Conservation (phyloP, 2,329 filamentous ascomycete genomes). For the Curvularia hawaiiensis region DNA sequence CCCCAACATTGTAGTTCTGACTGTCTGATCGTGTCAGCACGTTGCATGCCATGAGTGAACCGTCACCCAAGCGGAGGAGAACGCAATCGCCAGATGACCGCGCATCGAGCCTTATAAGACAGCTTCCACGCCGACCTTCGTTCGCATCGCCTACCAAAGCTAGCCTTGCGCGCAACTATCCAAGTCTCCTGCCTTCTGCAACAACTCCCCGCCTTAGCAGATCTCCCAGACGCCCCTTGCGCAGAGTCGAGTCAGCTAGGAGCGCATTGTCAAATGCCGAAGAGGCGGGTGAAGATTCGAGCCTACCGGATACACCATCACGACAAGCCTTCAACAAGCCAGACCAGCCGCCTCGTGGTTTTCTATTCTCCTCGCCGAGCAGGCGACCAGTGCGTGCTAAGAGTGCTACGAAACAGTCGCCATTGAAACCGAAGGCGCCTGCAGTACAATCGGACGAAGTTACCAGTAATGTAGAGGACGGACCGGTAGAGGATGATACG, state of each 20-base stretch:
- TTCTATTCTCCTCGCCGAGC: constrained; percentile 41
- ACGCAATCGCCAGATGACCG: constrained; percentile 36
- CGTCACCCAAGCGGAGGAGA: constrained; percentile 43
- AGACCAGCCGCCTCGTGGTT: constrained; percentile 30
- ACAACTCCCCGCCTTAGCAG: constrained; percentile 19
- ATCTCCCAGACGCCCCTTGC: constrained; percentile 13
- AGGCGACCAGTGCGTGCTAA: constrained; percentile 34
- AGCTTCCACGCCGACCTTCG: constrained; percentile 43
- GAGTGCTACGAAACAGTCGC: constrained; percentile 21
- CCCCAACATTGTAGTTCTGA: not conserved
- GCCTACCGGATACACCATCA: constrained; percentile 31
- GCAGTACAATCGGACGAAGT: constrained; percentile 20
- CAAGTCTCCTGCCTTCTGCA: constrained; percentile 33
- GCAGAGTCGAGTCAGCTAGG: constrained; percentile 17
- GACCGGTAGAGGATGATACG: constrained; percentile 4
- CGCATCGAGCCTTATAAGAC: constrained; percentile 35
- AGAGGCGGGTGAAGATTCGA: constrained; percentile 20
- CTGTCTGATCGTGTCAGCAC: not conserved
- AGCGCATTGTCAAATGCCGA: not conserved
- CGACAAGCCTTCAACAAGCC: constrained; percentile 18
- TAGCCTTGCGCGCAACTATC: constrained; percentile 48
- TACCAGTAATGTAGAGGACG: constrained; percentile 18
- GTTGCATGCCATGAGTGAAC: constrained; percentile 35
- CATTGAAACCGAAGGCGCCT: constrained; percentile 20
- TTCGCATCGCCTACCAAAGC: constrained; percentile 50